These are phyloP conservation scores for Quercus ilex DNA, from an alignment of 306 rosid genomes.

Conservation along the genomic window DNA sequence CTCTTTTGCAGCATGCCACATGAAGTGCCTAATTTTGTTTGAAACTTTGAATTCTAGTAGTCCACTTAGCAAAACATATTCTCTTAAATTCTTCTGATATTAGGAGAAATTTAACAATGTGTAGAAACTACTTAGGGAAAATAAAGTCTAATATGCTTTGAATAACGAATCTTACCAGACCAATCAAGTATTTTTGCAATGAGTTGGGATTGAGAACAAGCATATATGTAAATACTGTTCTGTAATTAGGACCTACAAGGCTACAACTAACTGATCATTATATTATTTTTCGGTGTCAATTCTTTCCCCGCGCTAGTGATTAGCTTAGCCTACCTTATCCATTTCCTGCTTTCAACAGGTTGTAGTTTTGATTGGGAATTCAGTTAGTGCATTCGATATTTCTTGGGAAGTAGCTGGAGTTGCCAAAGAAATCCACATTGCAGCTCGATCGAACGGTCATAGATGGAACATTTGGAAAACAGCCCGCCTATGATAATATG, in stretches of 20 bases:
- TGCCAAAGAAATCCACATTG: slow-evolving; percentile 83
- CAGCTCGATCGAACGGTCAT: slow-evolving; percentile 46
- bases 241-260: not conserved
- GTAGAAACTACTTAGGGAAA: too few relatives aligned
- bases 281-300: not conserved
- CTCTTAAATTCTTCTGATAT: too few relatives aligned
- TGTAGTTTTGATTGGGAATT: slow-evolving; percentile 65
- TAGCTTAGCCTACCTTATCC: not conserved
- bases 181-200: too few relatives aligned
- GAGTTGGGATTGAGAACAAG: too few relatives aligned
- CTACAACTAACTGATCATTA: not conserved
- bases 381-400: slow-evolving; percentile 70
- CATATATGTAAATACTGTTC: too few relatives aligned
- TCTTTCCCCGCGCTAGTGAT: not conserved
- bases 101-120: too few relatives aligned
- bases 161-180: too few relatives aligned
- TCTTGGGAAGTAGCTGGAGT: slow-evolving; percentile 59
- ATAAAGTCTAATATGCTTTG: too few relatives aligned
- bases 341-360: slow-evolving; percentile 36
- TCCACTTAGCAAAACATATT: too few relatives aligned
- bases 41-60: too few relatives aligned
- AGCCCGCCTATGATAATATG: slow-evolving; percentile 45
- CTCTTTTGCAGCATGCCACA: too few relatives aligned
- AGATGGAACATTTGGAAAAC: slow-evolving; percentile 31
- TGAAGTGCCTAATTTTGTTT: too few relatives aligned